Evolutionary conservation across 2,329 filamentous ascomycete species (phyloP), one percentile per base, ranked within the genome.

Genomic region (Alternaria arborescens): DNA sequence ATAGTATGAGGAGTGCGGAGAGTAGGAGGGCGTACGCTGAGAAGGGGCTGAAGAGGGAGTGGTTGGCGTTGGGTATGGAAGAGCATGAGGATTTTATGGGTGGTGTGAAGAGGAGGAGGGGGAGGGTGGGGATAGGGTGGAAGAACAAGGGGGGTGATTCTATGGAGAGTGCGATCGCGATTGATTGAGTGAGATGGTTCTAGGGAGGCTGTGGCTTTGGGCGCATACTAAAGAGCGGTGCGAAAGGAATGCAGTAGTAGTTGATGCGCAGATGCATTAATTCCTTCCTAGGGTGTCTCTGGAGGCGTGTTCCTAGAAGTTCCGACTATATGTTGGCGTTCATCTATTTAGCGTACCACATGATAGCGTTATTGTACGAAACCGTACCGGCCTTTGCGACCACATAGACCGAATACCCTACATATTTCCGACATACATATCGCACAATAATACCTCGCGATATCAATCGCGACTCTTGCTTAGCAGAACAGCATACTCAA

Each of bases 351-450:
- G 90, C 93, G 0, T 98, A 97, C 66, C 91, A 90, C 2, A 96
- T 97, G 88, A 92, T 97, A 86, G 90, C 92, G 0, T 78, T 97
- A 0, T 79, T 97, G 0, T 91, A 93, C 61, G 94, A 98, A 70
- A 97, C 92, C 0, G 92, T 97, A 0, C 89, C 91, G 0, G 84
- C 86, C 0, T 97, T 97, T 66, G 86, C 91, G 54, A 91, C 95
- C 58, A 97, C 92, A 0, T 98, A 94, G 94, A 92, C 97, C 8
- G 94, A 97, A 67, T 97, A 93, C 53, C 81, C 98, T 0, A 94
- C 94, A 0, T 94, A 98, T 72, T 79, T 97, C 0, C 91, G 89
- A 30, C 1, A 11, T 1, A 30, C 28, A 30, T 11, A 30, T 30
- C 0, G 28, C 1, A 30, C 0, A 30, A 30, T 5, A 11, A 30